Evolutionary conservation across 1,139 yeast species (phyloP).

Genomic region (Debaryomycetaceae sp.): DNA sequence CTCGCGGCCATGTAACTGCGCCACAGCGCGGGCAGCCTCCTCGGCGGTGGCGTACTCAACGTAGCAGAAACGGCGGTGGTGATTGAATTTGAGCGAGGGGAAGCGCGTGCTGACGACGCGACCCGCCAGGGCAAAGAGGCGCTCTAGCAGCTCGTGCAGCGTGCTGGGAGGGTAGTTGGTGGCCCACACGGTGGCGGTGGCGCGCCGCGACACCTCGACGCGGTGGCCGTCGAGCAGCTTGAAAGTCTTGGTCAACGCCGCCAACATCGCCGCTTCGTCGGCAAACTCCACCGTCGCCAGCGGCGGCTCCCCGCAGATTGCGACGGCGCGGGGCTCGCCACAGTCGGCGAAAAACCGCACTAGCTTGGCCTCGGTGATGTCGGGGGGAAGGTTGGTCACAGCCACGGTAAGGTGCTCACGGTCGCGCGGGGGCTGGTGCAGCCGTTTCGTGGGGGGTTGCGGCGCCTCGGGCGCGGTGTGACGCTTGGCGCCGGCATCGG

Average conservation of each 20-base stretch:
- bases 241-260: slow-evolving; percentile 58
- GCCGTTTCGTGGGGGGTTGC: too few relatives aligned
- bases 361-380: slow-evolving; percentile 29
- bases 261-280: slow-evolving; percentile 42
- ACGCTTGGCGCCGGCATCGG: too few relatives aligned
- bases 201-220: slow-evolving; percentile 43
- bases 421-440: too few relatives aligned
- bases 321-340: slow-evolving; percentile 42
- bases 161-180: slow-evolving; percentile 68
- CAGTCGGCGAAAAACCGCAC: slow-evolving; percentile 52
- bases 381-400: slow-evolving; percentile 35
- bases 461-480: too few relatives aligned
- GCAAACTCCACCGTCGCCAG: slow-evolving; percentile 56
- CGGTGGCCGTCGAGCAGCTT: slow-evolving; percentile 37
- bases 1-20: slow-evolving; percentile 34
- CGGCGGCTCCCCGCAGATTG: slow-evolving; percentile 17
- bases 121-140: slow-evolving; percentile 44
- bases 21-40: slow-evolving; percentile 47
- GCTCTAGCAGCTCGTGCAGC: slow-evolving; percentile 34
- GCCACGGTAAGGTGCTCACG: slow-evolving; percentile 55
- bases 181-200: slow-evolving; percentile 55
- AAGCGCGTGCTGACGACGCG: slow-evolving; percentile 53
- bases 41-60: slow-evolving; percentile 49
- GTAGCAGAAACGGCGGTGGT: slow-evolving; percentile 70
- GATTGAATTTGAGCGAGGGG: slow-evolving; percentile 58